phyloP scores from a whole-genome alignment of 1,139 yeast genomes.

The Hansenula anomala region DNA sequence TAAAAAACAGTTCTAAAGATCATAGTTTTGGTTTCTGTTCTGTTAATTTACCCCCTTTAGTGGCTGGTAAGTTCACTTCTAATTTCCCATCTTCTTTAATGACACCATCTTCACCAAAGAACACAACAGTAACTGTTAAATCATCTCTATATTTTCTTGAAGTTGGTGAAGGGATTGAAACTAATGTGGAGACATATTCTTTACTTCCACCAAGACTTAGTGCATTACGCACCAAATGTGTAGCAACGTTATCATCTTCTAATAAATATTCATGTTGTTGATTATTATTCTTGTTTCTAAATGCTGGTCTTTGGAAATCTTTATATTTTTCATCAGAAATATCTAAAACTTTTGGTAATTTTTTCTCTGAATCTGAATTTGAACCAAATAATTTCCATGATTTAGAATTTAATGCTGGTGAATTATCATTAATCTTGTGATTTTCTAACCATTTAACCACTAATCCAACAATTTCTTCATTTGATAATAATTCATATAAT shows the following conservation, averaged over 20 bases:
- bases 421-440: conserved; percentile 43
- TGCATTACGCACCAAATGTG: conserved; percentile 92
- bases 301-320: conserved; percentile 51
- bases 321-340: conserved; percentile 52
- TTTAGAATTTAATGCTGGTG: conserved; percentile 12
- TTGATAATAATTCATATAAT: conserved; percentile 82
- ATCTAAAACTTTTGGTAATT: conserved; percentile 60
- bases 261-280: conserved; percentile 43
- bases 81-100: conserved; percentile 39
- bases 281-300: conserved; percentile 35
- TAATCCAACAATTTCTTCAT: conserved; percentile 87
- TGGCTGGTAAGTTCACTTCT: conserved; percentile 19
- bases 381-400: conserved; percentile 16
- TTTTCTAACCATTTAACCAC: conserved; percentile 93
- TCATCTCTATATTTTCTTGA: conserved; percentile 94
- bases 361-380: conserved; percentile 36
- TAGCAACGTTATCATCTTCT: conserved; percentile 85
- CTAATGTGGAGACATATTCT: conserved; percentile 83
- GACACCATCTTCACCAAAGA: conserved; percentile 59
- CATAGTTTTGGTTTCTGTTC: conserved; percentile 13
- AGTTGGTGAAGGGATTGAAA: conserved; percentile 90
- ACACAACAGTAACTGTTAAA: conserved; percentile 90
- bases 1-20: too few relatives aligned
- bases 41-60: conserved; percentile 15
- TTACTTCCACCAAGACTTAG: conserved; percentile 82